These are phyloP conservation scores for Boechera stricta DNA, from an alignment of 345 rosid genomes.

Conservation along the genomic window DNA sequence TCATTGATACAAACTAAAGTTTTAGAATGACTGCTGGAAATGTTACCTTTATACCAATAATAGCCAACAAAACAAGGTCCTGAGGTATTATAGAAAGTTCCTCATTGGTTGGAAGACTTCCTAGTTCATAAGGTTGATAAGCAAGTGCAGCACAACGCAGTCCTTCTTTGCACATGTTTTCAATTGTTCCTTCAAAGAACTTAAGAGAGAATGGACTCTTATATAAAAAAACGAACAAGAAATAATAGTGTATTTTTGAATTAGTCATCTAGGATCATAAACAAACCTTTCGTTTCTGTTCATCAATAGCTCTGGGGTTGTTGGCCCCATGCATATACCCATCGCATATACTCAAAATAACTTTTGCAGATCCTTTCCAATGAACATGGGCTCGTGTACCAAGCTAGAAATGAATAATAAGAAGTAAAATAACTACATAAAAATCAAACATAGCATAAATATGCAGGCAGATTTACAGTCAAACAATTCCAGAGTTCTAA, in stretches of 20 bases:
- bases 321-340: conserved; percentile 62
- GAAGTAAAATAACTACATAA: neutral
- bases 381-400: conserved; percentile 63
- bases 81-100: conserved; percentile 28
- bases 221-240: neutral
- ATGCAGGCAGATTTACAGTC: neutral
- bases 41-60: conserved; percentile 84
- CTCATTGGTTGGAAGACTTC: conserved; percentile 57
- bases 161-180: conserved; percentile 73
- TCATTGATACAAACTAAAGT: neutral
- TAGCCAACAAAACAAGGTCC: conserved; percentile 79
- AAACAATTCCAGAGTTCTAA: neutral
- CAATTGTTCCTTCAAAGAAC: conserved; percentile 56
- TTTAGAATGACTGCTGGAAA: conserved; percentile 6
- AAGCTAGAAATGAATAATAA: conserved; percentile 45
- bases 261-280: neutral
- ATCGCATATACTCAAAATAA: conserved; percentile 69
- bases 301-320: conserved; percentile 56
- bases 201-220: conserved; percentile 42
- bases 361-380: conserved; percentile 98
- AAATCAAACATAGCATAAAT: conserved; percentile 44
- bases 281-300: conserved; percentile 53
- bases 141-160: conserved; percentile 92
- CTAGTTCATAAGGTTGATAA: conserved; percentile 56
- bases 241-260: conserved; percentile 4